phyloP scores from a whole-genome alignment of 495 filamentous ascomycete genomes.

The Hypoxylon trugodes region DNA sequence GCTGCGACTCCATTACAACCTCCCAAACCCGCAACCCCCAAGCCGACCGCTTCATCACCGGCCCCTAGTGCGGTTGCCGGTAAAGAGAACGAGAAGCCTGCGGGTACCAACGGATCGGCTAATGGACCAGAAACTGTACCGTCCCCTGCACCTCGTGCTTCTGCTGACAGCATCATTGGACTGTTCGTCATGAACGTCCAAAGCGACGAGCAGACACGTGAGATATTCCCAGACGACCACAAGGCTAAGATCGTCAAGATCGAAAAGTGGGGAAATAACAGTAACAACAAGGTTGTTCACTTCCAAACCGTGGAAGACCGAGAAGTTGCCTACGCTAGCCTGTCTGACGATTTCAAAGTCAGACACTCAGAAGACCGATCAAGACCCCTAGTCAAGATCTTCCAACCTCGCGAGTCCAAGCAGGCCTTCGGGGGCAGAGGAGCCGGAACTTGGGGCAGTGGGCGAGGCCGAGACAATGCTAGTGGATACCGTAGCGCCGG shows the following conservation, averaged over 20 bases:
- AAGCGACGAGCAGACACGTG: slow-evolving; percentile 77
- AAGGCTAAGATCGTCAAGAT: slow-evolving; percentile 78
- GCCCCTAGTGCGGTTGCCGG: slow-evolving; percentile 44
- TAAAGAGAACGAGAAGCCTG: slow-evolving; percentile 58
- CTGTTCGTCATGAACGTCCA: slow-evolving; percentile 85
- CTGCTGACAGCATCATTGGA: slow-evolving; percentile 67
- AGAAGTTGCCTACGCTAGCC: slow-evolving; percentile 73
- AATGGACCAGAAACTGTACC: slow-evolving; percentile 57
- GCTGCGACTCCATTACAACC: slow-evolving; percentile 52
- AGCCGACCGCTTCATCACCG: slow-evolving; percentile 50
- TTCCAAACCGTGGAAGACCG: slow-evolving; percentile 82
- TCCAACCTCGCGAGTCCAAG: slow-evolving; percentile 67
- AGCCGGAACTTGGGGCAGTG: slow-evolving; percentile 79
- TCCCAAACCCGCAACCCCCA: slow-evolving; percentile 62
- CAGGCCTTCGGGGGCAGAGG: slow-evolving; percentile 59
- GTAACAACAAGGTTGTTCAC: slow-evolving; percentile 79
- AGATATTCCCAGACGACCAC: slow-evolving; percentile 83
- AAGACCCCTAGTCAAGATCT: slow-evolving; percentile 82
- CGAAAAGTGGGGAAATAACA: slow-evolving; percentile 75
- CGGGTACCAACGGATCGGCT: slow-evolving; percentile 57
- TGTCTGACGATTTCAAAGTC: slow-evolving; percentile 78
- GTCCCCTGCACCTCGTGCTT: slow-evolving; percentile 54
- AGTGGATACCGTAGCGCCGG: slow-evolving; percentile 75
- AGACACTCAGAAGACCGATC: slow-evolving; percentile 68
- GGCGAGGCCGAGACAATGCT: slow-evolving; percentile 63